Conservation (phyloP, 768 basidiomycete genomes). For the Suillus ampliporus region DNA sequence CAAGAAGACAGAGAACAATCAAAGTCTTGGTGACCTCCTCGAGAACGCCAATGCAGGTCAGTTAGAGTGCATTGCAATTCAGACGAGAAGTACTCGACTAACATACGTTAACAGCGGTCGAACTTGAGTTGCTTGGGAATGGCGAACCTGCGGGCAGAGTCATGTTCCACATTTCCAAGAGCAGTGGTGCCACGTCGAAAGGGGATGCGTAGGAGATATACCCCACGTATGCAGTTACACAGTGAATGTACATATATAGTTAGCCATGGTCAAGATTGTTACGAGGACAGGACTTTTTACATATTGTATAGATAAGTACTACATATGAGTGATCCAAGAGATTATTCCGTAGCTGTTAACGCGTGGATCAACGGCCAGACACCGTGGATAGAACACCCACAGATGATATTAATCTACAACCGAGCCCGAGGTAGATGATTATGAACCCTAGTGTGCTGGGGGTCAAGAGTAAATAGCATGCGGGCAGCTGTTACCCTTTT, state of each 20-base stretch:
- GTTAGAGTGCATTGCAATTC: slow-evolving; percentile 13
- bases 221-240: neutral
- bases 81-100: neutral
- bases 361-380: neutral
- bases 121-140: slow-evolving; percentile 37
- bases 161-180: slow-evolving; percentile 32
- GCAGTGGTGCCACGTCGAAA: slow-evolving; percentile 12
- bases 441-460: neutral
- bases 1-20: slow-evolving; percentile 40
- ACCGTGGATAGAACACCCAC: too few species aligned
- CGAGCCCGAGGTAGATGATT: neutral
- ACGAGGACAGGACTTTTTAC: neutral
- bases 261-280: neutral
- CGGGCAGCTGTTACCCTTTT: neutral
- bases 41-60: slow-evolving; percentile 36
- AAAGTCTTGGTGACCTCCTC: slow-evolving; percentile 37
- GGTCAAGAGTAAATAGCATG: neutral
- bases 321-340: neutral
- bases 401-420: too few species aligned
- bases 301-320: neutral
- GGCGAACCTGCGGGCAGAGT: slow-evolving; percentile 37
- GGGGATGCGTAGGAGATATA: neutral
- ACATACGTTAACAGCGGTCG: slow-evolving; percentile 25
- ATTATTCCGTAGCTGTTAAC: neutral
- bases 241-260: neutral